A percentile compares a stretch with the other conserved stretches of the same genome.
These are phyloP conservation scores for Colletotrichum spinosum DNA, from an alignment of 2,329 filamentous ascomycete genomes.

Conservation along the genomic window DNA sequence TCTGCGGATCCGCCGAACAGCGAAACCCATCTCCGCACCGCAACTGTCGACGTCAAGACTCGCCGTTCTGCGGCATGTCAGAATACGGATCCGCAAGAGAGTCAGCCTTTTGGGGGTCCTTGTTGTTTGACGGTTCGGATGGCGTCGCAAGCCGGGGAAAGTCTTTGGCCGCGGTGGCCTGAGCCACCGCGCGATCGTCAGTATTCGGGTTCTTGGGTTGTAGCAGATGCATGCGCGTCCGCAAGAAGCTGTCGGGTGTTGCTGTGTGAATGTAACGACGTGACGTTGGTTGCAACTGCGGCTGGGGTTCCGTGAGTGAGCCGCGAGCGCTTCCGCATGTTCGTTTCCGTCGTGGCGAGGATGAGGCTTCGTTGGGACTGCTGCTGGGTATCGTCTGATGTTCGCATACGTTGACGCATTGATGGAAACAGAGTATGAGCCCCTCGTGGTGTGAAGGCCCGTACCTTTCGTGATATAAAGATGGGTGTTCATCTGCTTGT, in stretches of 20 bases:
- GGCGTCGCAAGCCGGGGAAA: neutral
- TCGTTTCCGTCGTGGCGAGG: no score
- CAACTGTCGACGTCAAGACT: no score
- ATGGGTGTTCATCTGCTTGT: no score
- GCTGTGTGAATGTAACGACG: neutral
- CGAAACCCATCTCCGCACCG: neutral
- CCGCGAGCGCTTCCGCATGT: no score
- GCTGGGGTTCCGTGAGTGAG: neutral
- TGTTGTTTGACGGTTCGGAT: neutral
- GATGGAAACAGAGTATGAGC: no score
- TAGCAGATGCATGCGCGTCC: neutral
- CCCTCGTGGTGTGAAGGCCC: no score
- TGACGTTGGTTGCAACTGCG: constrained; percentile 9
- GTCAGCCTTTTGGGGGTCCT: neutral
- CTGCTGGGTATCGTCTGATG: no score
- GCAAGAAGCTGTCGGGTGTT: neutral
- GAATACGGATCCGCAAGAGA: constrained; percentile 20
- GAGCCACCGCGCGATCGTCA: neutral
- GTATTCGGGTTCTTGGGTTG: neutral
- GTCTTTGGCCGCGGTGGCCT: no score
- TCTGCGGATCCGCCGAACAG: constrained; percentile 10
- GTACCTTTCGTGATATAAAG: no score
- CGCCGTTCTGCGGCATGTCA: neutral
- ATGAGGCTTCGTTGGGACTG: neutral
- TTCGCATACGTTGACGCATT: no score